Evolutionary conservation across 2,329 filamentous ascomycete genomes (phyloP).

Genomic region (Fusarium sp.): DNA sequence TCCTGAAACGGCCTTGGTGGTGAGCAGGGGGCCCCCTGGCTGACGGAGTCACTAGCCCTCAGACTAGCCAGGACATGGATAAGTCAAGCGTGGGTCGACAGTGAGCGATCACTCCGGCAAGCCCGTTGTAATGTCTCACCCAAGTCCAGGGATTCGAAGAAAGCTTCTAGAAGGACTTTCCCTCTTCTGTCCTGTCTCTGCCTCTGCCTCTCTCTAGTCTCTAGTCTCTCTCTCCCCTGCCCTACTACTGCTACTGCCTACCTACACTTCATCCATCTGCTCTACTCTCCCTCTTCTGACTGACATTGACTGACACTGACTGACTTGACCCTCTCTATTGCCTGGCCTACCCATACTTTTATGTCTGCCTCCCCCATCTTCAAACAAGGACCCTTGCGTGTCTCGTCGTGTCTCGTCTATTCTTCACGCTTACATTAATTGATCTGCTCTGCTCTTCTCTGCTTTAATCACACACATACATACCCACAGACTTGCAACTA

Average conservation of each 20-base stretch:
- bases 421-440: slow-evolving; percentile 28
- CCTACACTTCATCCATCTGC: slow-evolving; percentile 1
- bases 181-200: background rate
- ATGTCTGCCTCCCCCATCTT: slow-evolving; percentile 18
- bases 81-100: slow-evolving; percentile 38
- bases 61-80: slow-evolving; percentile 39
- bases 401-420: slow-evolving; percentile 14
- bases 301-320: background rate
- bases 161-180: slow-evolving; percentile 47
- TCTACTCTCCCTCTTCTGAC: slow-evolving; percentile 6
- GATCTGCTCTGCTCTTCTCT: slow-evolving; percentile 21
- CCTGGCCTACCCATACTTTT: background rate
- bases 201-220: background rate
- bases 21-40: slow-evolving; percentile 33
- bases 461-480: slow-evolving; percentile 24
- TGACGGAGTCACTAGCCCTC: slow-evolving; percentile 28
- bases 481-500: slow-evolving; percentile 17
- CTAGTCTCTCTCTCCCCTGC: slow-evolving; percentile 1
- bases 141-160: slow-evolving; percentile 42
- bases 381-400: slow-evolving; percentile 26
- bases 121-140: slow-evolving; percentile 46
- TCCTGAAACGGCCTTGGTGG: slow-evolving; percentile 43
- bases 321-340: background rate
- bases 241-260: background rate
- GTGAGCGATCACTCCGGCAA: slow-evolving; percentile 44